Base-by-base conservation (phyloP, 2,329 filamentous ascomycete genomes). In the Zymoseptoria pseudotritici region DNA sequence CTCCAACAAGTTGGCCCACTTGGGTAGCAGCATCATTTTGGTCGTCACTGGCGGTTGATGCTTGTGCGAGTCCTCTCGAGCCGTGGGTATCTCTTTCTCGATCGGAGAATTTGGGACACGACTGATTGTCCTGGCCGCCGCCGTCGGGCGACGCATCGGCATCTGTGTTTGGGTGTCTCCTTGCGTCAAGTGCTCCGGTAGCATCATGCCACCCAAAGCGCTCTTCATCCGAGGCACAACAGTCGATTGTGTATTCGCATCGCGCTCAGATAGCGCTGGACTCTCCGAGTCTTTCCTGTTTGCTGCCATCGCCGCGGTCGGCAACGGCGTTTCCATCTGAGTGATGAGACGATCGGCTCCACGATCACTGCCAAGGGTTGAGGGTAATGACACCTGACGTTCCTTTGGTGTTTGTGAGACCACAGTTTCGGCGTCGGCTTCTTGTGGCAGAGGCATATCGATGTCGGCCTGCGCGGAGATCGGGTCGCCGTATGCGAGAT, bases 101-200 rank as follows among this genome's bases (percentile, higher is more conserved):
- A 26, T 22, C 21, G 50, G 5, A 20, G 42, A 13, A 42, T 59
- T 57, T n/a, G 42, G 13, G 8, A 55, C 26, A 24, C 54, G 55
- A 11, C 17, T 36, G 9, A 53, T 53, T 17, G 52, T 49, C 22
- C 36, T 46, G 36, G 36, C 36, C 6, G 20, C 20, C 22, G 50
- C 29, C 19, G 36, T 24, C 22, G 51, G 22, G 26, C 54, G 54
- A 22, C 26, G 51, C 26, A 54, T 42, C 42, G 58, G 19, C 13
- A 52, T 50, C 53, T 71, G 68, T 2, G 63, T 66, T 31, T 73
- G 71, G 9, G 71, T 73, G 49, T 73, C 71, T 19, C 70, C 71
- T 61, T 73, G 70, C 4, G 66, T 70, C 19, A 71, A 59, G 19
- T 56, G 56, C 53, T 72, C 69, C 2, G 69, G 59, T 50, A 65